Base-by-base conservation (phyloP, 2,329 filamentous ascomycete species). In the Colletotrichum filicis region DNA sequence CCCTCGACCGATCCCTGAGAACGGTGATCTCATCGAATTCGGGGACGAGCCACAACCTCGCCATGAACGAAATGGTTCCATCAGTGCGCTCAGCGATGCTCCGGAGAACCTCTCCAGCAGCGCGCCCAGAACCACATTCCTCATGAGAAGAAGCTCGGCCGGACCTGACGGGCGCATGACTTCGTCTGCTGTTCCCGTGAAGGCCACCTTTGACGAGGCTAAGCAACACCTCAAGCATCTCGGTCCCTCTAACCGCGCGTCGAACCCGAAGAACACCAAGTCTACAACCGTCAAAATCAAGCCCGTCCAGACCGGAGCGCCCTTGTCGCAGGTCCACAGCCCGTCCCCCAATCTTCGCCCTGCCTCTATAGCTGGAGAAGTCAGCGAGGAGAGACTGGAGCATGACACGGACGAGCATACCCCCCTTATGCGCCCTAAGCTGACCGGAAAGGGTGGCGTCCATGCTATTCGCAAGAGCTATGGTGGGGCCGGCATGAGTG, bases 271-370 rank as follows among this genome's bases (percentile, higher is more conserved):
- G 79, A 87, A 86, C 69, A 92, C 91, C 1, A 87, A 87, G 22
- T 89, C 88, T 22, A 88, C 90, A 22, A 88, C 91, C 0, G 91
- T 93, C 76, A 93, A 93, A 80, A 91, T 93, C 76, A 93, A 93
- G 82, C 83, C 92, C 76, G 91, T 90, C 30, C 49, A 30, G 28
- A 49, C 53, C 5, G 68, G 78, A 93, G 12, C 85, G 87, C 62
- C 83, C 87, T 30, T 26, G 63, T 77, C 28, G 42, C 56, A 22
- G 49, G 73, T 65, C 63, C 64, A 59, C 58, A 71, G 49, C 71
- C 77, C 66, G 24, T 42, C 70, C 22, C 70, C 60, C 66, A 78
- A 76, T 35, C 76, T 69, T 65, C 76, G 62, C 59, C 76, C 61
- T 67, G 76, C 73, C 49, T 76, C 72, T 64, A 79, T 79, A 42